These are phyloP conservation scores for Dryas alaskensis DNA, from an alignment of 306 rosid species.

Conservation along the genomic window DNA sequence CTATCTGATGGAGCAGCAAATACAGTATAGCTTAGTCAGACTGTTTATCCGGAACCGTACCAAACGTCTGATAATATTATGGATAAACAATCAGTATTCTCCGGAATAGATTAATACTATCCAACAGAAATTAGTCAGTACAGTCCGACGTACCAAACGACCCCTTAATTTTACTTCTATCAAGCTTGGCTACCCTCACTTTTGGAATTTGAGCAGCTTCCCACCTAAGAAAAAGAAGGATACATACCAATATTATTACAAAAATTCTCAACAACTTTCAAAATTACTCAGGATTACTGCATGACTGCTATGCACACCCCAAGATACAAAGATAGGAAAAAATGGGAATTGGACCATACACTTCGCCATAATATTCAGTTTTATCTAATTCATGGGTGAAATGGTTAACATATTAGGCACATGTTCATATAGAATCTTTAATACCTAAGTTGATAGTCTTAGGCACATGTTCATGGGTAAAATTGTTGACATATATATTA, in stretches of 20 bases:
- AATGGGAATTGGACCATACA: no score
- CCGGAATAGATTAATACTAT: no score
- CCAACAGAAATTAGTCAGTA: no score
- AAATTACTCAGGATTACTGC: background rate
- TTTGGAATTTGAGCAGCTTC: constrained; percentile 80
- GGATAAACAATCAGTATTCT: no score
- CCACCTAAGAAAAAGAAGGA: constrained; percentile 53
- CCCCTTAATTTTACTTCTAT: constrained; percentile 56
- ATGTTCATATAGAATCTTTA: background rate
- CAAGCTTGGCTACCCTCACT: constrained; percentile 79
- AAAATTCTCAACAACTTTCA: background rate
- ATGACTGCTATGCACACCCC: background rate
- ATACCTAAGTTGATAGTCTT: background rate
- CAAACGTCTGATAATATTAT: no score
- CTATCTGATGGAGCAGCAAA: no score
- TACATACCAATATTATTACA: background rate
- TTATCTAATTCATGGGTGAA: background rate
- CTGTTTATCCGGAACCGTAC: no score
- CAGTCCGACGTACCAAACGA: no score
- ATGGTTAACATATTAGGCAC: background rate
- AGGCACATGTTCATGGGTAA: no score
- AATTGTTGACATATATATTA: no score
- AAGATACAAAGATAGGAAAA: no score
- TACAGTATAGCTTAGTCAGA: no score
- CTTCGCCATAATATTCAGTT: background rate